These are phyloP conservation scores for Thalassiosira profunda DNA, from an alignment of 108 stramenopile species.

Conservation along the genomic window DNA sequence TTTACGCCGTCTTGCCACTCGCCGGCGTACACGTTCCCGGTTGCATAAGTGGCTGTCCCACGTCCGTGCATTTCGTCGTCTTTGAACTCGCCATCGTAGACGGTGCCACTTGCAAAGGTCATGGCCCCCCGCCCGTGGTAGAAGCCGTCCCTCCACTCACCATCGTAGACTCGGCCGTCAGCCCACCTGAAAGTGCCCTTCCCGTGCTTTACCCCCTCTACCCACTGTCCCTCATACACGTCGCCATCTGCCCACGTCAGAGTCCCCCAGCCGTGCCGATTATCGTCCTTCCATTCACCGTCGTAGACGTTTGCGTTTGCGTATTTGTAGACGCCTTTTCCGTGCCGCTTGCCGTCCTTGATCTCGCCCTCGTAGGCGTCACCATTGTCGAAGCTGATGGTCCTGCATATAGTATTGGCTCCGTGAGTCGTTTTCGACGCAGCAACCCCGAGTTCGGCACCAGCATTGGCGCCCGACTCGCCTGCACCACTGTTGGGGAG, in stretches of 20 bases:
- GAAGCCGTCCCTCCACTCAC: slow-evolving; percentile 43
- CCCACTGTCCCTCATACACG: slow-evolving; percentile 43
- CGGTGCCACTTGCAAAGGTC: slow-evolving; percentile 29
- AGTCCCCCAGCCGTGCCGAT: slow-evolving; percentile 38
- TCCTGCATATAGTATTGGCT: no score
- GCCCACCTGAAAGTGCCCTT: no score
- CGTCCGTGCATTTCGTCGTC: slow-evolving; percentile 40
- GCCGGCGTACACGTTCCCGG: slow-evolving; percentile 80
- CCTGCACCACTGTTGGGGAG: no score
- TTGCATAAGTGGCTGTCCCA: slow-evolving; percentile 30
- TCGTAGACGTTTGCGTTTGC: no score
- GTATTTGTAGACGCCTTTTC: no score
- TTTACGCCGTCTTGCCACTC: slow-evolving; percentile 78
- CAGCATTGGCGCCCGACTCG: no score
- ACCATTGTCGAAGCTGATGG: no score
- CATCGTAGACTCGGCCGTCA: slow-evolving; percentile 30
- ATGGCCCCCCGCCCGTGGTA: slow-evolving; percentile 40
- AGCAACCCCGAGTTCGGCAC: no score
- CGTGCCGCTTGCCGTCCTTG: no score
- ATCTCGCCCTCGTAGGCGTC: no score
- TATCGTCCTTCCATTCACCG: slow-evolving; percentile 46
- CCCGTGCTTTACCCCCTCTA: slow-evolving; percentile 34
- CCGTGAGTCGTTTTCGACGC: no score
- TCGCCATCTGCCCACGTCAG: slow-evolving; percentile 34
- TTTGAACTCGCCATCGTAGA: slow-evolving; percentile 44